phyloP scores from a whole-genome alignment of 306 rosid species.

The Malus orientalis region DNA sequence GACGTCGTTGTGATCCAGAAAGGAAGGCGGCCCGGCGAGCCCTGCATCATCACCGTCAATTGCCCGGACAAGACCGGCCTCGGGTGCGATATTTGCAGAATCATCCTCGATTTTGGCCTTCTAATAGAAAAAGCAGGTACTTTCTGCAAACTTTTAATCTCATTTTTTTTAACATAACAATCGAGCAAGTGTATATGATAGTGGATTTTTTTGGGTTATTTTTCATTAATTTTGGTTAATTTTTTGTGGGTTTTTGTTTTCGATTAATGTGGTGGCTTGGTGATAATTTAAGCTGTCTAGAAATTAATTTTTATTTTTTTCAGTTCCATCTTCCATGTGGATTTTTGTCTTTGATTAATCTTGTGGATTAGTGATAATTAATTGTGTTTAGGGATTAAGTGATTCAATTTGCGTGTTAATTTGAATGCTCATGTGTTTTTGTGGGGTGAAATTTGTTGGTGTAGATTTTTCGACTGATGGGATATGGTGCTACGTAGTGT shows the following conservation, averaged over 20 bases:
- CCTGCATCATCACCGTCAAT: slow-evolving; percentile 51
- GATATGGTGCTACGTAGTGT: slow-evolving; percentile 68
- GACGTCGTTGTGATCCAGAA: slow-evolving; percentile 55
- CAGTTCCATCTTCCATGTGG: not conserved
- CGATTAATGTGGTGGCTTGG: too few relatives aligned
- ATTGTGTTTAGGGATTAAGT: not conserved
- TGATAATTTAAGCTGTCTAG: too few relatives aligned
- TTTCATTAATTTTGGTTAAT: not conserved
- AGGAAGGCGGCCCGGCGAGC: slow-evolving; percentile 33
- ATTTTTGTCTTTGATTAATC: not conserved
- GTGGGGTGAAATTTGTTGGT: not conserved
- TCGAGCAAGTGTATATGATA: not conserved
- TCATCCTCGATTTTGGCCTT: slow-evolving; percentile 65
- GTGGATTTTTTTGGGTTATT: not conserved
- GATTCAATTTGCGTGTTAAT: not conserved
- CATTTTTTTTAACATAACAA: not conserved
- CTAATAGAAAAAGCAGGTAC: slow-evolving; percentile 61
- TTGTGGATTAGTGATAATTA: not conserved
- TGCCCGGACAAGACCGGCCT: slow-evolving; percentile 76
- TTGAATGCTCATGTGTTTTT: not conserved
- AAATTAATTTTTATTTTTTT: not conserved
- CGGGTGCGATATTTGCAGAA: slow-evolving; percentile 61
- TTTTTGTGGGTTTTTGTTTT: not conserved
- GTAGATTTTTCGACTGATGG: slow-evolving; percentile 71
- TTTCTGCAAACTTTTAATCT: not conserved